Base-by-base conservation (phyloP, 1,284 basidiomycete species). In the Heterobasidion annosum region DNA sequence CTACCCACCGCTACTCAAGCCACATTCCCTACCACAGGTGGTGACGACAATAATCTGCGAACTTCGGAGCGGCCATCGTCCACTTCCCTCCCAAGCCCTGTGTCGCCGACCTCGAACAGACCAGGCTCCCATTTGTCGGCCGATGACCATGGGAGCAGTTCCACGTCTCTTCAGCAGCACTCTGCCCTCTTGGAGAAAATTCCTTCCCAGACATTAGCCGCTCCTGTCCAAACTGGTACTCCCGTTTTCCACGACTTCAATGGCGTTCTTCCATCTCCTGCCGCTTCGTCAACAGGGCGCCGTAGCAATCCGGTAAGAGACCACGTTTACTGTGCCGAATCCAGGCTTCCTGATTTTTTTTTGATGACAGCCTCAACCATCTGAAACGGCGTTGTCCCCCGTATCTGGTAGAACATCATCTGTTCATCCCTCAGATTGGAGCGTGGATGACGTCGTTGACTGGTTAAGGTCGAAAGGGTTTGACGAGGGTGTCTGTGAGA, bases 381-480 rank as follows among this genome's bases (percentile, higher is more conserved):
- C 12, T 32, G 32, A 37, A 16, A 13, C n/a, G 13, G n/a, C 53
- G 34, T 37, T 56, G 5, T 49, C 56, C 2, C 47, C 53, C 48
- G 16, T 51, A 7, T 53, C 56, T 3, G 42, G 49, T 5, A 1
- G 35, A 13, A 32, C n/a, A 51, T 35, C 55, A 15, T 54, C 56
- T 25, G 58, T 54, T 3, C 75, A 77, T 61, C 81, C 91, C 0
- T 77, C 80, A 0, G 85, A 91, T 54, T 99, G 96, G 96, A 78
- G 71, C 0, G 84, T 98, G 0, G 88, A 91, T 0, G 87, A 98
- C 34, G 97, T 99, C 8, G 77, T 95, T 2, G 85, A 88, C 1
- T 99, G 96, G 96, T 74, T 93, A 16, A 83, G 80, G 64, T 73
- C 72, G 50, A 93, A 91, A 70, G 89, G 89, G 4, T 97, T 98